These are phyloP conservation scores for Fomitopsis pinicola DNA, from an alignment of 1,284 basidiomycete genomes.

Conservation along the genomic window DNA sequence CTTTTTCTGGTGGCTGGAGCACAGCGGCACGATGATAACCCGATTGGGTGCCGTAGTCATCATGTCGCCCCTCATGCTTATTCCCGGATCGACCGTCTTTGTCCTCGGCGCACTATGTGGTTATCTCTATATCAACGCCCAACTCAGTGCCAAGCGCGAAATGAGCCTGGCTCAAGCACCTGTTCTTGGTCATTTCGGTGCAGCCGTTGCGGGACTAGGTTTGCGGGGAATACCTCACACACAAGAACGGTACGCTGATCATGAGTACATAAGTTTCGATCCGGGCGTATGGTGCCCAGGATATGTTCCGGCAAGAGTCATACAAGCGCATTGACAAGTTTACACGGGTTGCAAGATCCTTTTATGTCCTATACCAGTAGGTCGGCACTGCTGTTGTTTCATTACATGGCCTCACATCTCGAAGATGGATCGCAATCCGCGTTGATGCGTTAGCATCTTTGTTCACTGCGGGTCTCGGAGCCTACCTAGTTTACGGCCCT, in stretches of 20 bases:
- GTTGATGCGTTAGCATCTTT: conserved; percentile 45
- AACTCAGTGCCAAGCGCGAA: conserved; percentile 73
- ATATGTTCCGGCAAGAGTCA: conserved; percentile 41
- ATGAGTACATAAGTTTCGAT: conserved; percentile 43
- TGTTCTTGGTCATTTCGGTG: conserved; percentile 66
- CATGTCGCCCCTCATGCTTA: conserved; percentile 38
- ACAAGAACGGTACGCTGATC: not conserved
- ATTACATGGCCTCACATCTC: not conserved
- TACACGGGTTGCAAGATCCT: conserved; percentile 40
- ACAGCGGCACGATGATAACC: conserved; percentile 27
- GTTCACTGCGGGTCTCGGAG: conserved; percentile 48
- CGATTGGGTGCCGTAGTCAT: conserved; percentile 34
- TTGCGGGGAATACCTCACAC: conserved; percentile 16
- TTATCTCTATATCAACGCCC: conserved; percentile 60
- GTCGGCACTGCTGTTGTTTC: not conserved
- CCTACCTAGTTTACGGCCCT: conserved; percentile 45
- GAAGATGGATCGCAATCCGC: conserved; percentile 16
- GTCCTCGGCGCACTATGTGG: conserved; percentile 41
- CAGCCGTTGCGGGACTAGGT: conserved; percentile 65
- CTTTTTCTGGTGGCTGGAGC: conserved; percentile 16
- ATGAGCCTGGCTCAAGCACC: conserved; percentile 66
- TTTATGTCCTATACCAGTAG: conserved; percentile 52
- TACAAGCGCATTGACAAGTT: conserved; percentile 45
- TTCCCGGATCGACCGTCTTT: conserved; percentile 37
- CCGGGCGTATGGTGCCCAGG: conserved; percentile 56